Evolutionary conservation across 257 asterid genomes (phyloP).

Genomic region (Knoxia roxburghii): DNA sequence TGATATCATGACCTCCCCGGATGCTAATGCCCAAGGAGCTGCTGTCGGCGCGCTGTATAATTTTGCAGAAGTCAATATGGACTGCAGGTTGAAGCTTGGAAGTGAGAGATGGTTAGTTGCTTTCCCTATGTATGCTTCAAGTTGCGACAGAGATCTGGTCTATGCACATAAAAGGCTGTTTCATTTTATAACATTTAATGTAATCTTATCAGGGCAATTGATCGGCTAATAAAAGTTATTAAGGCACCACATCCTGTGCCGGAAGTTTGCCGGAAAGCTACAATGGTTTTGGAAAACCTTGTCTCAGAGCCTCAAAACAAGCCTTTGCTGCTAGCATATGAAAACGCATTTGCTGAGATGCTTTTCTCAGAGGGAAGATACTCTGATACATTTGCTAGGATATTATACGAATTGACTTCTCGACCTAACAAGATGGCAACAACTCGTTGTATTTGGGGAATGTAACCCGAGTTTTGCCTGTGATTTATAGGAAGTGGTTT

Average conservation of each 20-base stretch:
- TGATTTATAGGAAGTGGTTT: not conserved
- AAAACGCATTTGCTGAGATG: constrained; percentile 88
- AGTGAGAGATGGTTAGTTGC: constrained; percentile 75
- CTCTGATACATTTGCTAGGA: constrained; percentile 80
- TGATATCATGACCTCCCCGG: constrained; percentile 85
- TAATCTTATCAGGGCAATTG: constrained; percentile 69
- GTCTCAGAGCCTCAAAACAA: constrained; percentile 98
- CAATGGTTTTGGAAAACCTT: constrained; percentile 78
- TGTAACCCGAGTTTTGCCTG: constrained; percentile 28
- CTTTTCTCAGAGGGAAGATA: constrained; percentile 73
- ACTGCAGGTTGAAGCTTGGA: constrained; percentile 89
- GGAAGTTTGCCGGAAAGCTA: constrained; percentile 91
- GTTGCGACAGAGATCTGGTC: not conserved
- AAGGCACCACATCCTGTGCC: constrained; percentile 85
- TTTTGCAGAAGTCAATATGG: constrained; percentile 85
- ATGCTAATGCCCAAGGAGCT: constrained; percentile 89
- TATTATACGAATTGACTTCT: constrained; percentile 76
- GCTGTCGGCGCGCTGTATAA: constrained; percentile 92
- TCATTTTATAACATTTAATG: not conserved
- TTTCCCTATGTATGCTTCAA: not conserved
- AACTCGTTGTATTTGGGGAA: constrained; percentile 96
- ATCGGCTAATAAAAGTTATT: constrained; percentile 77
- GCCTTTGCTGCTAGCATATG: constrained; percentile 62
- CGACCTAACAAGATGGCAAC: constrained; percentile 70
- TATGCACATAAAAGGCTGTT: not conserved